A percentile compares a stretch with the other conserved stretches of the same genome.
Evolutionary conservation across 169 alveolate genomes (phyloP).

Genomic region (Cryptosporidium meleagridis): DNA sequence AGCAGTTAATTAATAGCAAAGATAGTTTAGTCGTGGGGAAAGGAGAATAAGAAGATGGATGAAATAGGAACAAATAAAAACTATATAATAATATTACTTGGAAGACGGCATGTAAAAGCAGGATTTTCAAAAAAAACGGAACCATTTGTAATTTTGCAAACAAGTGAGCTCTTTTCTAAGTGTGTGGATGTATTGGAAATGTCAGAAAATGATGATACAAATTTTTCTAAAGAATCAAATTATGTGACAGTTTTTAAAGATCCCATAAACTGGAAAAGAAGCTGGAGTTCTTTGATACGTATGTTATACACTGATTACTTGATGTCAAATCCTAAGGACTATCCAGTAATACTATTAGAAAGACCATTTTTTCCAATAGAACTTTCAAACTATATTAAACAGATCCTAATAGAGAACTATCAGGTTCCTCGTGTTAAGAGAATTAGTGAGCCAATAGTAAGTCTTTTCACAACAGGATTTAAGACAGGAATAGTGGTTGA

Average conservation of each 20-base stretch:
- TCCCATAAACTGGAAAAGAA: conserved; percentile 12
- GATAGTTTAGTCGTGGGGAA: neutral
- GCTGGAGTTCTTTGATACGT: conserved; percentile 36
- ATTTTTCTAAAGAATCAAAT: neutral
- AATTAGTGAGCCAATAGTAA: conserved; percentile 42
- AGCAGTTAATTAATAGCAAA: neutral
- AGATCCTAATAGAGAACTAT: neutral
- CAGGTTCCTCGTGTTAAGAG: conserved; percentile 36
- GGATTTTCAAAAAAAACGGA: conserved; percentile 49
- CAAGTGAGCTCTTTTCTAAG: conserved; percentile 9
- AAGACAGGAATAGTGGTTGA: conserved; percentile 58
- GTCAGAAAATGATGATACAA: neutral
- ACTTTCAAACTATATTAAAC: conserved; percentile 4
- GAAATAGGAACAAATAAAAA: neutral
- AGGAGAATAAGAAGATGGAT: neutral
- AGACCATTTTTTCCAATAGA: conserved; percentile 54
- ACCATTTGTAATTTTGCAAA: conserved; percentile 53
- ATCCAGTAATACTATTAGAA: conserved; percentile 50
- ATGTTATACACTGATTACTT: conserved; percentile 35
- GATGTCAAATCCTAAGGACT: conserved; percentile 58
- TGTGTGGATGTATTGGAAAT: conserved; percentile 50
- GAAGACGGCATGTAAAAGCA: conserved; percentile 62
- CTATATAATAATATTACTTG: conserved; percentile 25
- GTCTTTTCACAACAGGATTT: conserved; percentile 55
- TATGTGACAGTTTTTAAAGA: conserved; percentile 46